Base-by-base conservation (phyloP, 495 filamentous ascomycete genomes). In the Penicillium manginii region DNA sequence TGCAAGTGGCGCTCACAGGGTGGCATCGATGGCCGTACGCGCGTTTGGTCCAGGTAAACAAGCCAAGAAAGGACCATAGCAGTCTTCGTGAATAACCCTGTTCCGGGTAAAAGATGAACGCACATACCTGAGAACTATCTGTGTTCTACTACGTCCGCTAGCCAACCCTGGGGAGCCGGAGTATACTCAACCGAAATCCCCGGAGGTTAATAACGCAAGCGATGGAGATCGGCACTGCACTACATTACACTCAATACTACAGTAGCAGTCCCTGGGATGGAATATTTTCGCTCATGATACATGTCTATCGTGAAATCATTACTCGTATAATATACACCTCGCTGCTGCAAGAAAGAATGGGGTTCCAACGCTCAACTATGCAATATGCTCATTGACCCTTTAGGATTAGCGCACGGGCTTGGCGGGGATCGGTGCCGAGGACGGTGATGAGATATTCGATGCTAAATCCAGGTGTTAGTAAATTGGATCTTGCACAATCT, bases 401-500 rank as follows among this genome's bases (percentile, higher is more conserved):
- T 40, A 78, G 35, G 37, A 79, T 79, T 52, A 76, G 59, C 2
- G 66, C 57, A 40, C 75, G 74, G n/a, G 80, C 79, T 63, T 83
- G 72, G 19, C 76, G 66, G 14, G 73, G 65, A 32, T 78, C 74
- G 4, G 78, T 78, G 33, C 80, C 81, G 19, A 83, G 75, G 50
- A 82, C 71, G 54, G 78, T 79, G 48, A 82, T 75, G 32, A 83
- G 75, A 66, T 83, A 84, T 57, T 81, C 74, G 54, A 83, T 76
- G 60, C 80, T 83, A 35, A 5, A 54, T 46, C 7, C 35, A 26
- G 21, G 11, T 22, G 21, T 47, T 22, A 47, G 45, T 45, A 9
- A 19, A 45, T 9, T 1, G 6, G n/a, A 21, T 17, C 18, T 45
- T 45, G 14, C 15, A n/a, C 35, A 12, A 12, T 37, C 35, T 37